Percentiles rank a stretch among this genome's conserved stretches.
phyloP scores from a whole-genome alignment of 2,329 filamentous ascomycete species.

The Calonectria multiphialidica region DNA sequence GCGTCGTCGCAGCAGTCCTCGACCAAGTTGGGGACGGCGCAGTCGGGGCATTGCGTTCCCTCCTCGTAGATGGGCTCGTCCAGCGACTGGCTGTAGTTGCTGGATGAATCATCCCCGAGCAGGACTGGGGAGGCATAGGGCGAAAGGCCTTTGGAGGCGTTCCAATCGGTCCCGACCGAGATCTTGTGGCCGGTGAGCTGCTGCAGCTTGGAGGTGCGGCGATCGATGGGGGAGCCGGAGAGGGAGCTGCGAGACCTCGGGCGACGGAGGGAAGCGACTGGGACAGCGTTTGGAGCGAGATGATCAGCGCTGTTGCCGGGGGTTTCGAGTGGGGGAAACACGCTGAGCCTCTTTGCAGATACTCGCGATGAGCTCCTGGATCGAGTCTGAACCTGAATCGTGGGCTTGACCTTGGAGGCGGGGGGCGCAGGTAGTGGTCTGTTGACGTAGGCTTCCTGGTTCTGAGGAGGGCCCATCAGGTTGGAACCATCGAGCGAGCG shows the following conservation, averaged over 20 bases:
- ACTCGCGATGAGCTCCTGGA: conserved; percentile 4
- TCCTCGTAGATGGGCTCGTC: conserved; percentile 39
- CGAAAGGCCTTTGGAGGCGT: conserved; percentile 23
- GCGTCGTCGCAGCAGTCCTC: conserved; percentile 41
- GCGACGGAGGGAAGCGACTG: conserved; percentile 1
- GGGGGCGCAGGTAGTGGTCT: conserved; percentile 14
- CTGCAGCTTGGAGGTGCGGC: conserved; percentile 54
- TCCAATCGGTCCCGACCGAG: conserved; percentile 40
- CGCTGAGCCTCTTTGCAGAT: neutral
- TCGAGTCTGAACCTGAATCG: neutral
- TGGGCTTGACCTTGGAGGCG: neutral
- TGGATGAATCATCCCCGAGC: conserved; percentile 39
- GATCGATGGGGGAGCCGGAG: conserved; percentile 31
- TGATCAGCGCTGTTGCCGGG: neutral
- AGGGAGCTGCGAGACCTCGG: neutral
- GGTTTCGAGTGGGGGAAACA: neutral
- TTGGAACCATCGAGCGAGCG: conserved; percentile 33
- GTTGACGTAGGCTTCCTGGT: conserved; percentile 36
- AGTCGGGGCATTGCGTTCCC: conserved; percentile 22
- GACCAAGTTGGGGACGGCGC: conserved; percentile 38
- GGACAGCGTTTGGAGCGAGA: neutral
- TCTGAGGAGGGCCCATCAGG: conserved; percentile 36
- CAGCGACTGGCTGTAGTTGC: conserved; percentile 35
- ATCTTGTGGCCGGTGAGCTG: conserved; percentile 57
- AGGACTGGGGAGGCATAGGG: conserved; percentile 33